Percentiles rank a stretch among this genome's conserved stretches.
Conservation (phyloP, 164 flowering plant genomes). For the Stephania japonica region DNA sequence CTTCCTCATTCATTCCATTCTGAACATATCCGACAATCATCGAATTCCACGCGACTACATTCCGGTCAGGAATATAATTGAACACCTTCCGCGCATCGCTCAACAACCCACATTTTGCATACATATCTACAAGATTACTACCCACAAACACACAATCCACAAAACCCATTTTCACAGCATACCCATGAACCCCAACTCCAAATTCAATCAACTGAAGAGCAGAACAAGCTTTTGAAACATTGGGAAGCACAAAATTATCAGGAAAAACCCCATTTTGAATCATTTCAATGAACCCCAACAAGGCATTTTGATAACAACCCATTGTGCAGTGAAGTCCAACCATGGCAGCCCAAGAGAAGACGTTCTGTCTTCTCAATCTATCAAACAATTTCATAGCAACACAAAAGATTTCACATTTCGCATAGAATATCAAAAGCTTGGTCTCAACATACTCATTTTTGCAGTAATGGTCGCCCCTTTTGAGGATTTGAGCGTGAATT, state of each 20-base stretch:
- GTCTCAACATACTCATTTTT: slow-evolving; percentile 57
- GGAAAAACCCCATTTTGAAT: slow-evolving; percentile 40
- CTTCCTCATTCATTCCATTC: slow-evolving; percentile 61
- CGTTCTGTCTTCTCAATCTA: slow-evolving; percentile 32
- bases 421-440: slow-evolving; percentile 54
- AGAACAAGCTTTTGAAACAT: slow-evolving; percentile 65
- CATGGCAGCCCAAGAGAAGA: slow-evolving; percentile 76
- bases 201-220: slow-evolving; percentile 35
- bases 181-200: slow-evolving; percentile 70
- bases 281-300: slow-evolving; percentile 47
- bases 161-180: slow-evolving; percentile 51
- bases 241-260: slow-evolving; percentile 66
- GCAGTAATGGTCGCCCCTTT: slow-evolving; percentile 40
- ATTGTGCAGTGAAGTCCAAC: slow-evolving; percentile 53
- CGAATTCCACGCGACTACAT: slow-evolving; percentile 66
- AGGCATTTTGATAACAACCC: slow-evolving; percentile 40
- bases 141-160: slow-evolving; percentile 55
- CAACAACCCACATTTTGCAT: slow-evolving; percentile 66
- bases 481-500: slow-evolving; percentile 53
- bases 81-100: slow-evolving; percentile 53
- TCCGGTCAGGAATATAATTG: slow-evolving; percentile 47
- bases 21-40: slow-evolving; percentile 58
- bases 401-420: slow-evolving; percentile 43
- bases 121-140: slow-evolving; percentile 71
- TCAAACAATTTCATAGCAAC: slow-evolving; percentile 32